Conservation (phyloP, 2,329 filamentous ascomycete species). For the Trichoderma sp. region DNA sequence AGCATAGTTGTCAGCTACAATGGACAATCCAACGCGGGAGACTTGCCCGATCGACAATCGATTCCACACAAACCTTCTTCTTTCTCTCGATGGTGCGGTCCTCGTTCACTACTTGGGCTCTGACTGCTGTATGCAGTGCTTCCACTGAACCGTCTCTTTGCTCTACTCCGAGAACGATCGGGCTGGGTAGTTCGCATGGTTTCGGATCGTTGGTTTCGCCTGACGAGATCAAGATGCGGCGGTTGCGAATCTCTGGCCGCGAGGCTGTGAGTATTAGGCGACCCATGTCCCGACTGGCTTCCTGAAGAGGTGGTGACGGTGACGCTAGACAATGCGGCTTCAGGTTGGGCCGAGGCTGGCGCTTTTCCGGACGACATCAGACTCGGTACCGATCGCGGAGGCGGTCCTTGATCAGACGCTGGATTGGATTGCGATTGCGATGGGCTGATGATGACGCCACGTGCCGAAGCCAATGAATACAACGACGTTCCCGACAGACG, state of each 20-base stretch:
- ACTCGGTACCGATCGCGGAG: slow-evolving; percentile 43
- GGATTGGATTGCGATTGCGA: slow-evolving; percentile 39
- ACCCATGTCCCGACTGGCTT: slow-evolving; percentile 38
- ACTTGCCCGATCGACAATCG: neutral
- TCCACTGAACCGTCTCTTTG: slow-evolving; percentile 73
- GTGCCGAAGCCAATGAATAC: slow-evolving; percentile 64
- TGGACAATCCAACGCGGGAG: neutral
- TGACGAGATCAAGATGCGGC: slow-evolving; percentile 45
- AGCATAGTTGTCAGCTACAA: slow-evolving; percentile 6
- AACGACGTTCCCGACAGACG: slow-evolving; percentile 71
- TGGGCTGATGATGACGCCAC: slow-evolving; percentile 45
- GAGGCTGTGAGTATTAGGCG: slow-evolving; percentile 45
- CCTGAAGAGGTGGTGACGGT: slow-evolving; percentile 53
- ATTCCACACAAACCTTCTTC: slow-evolving; percentile 46
- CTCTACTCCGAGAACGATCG: slow-evolving; percentile 63
- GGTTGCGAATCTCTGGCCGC: slow-evolving; percentile 42
- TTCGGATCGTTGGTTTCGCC: slow-evolving; percentile 41
- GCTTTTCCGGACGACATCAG: slow-evolving; percentile 47
- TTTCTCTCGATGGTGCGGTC: slow-evolving; percentile 53
- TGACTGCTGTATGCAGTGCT: slow-evolving; percentile 80
- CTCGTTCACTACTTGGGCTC: slow-evolving; percentile 71
- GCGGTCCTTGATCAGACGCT: slow-evolving; percentile 46
- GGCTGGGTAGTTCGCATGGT: slow-evolving; percentile 43
- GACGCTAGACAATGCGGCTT: slow-evolving; percentile 49
- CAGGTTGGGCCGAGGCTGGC: slow-evolving; percentile 44